Evolutionary conservation across 2,329 filamentous ascomycete genomes (phyloP), one percentile per base, ranked within the genome.

Genomic region (Sarocladiaceae sp.): DNA sequence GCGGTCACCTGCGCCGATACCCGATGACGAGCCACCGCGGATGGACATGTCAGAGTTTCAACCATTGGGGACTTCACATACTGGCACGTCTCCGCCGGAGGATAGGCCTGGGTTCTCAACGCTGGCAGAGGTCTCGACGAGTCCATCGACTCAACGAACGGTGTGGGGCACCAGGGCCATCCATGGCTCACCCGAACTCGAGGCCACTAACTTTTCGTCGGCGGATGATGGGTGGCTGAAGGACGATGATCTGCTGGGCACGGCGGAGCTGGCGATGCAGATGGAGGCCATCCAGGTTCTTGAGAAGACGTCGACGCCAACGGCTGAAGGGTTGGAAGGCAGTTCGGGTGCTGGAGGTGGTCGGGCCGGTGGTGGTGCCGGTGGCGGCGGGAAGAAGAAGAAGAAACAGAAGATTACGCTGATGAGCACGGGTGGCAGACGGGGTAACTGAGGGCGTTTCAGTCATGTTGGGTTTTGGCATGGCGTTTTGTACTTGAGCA

Each of bases 141-240:
- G 86, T 50, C 89, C 90, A 0, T 82, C 80, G 6, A 78, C 80
- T 1, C 71, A 78, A 32, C 82, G 81, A 49, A 97, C 91, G 0
- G 88, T 97, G 1, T 97, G 91, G 91, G 91, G 91, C n/a, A 97
- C 91, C 1, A 73, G 78, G 3, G 80, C 76, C 0, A 67, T 95
- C 3, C 68, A 31, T 0, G 67, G 66, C 1, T 82, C 79, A 3
- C 79, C 82, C 2, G 73, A 76, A 10, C 55, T 80, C 21, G 63
- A 63, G 21, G 59, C 72, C 3, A 49, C 64, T 1, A 47, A 43
- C n/a, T 10, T 54, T 60, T 47, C 48, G 44, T 21, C 48, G 4
- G 46, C 44, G 9, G 80, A 89, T 49, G 90, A 96, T 59, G 91
- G 90, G 1, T 96, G 90, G 90, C 68, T 91, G 13, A 82, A 86